Evolutionary conservation across 257 asterid species (phyloP).

Genomic region (Paraleonurus japonicus): DNA sequence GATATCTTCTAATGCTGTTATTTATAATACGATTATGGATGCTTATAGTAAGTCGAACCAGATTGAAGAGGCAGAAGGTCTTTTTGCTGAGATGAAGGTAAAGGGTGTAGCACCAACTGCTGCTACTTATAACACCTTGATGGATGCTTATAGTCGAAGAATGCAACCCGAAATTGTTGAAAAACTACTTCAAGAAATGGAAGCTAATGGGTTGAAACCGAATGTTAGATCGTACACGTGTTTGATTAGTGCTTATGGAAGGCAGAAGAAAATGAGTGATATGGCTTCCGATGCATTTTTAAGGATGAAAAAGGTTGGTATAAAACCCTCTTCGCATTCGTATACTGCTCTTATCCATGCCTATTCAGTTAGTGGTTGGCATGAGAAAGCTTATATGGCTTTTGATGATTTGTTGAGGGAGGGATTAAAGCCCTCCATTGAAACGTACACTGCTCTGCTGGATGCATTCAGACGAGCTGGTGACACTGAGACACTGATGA

Average conservation of each 20-base stretch:
- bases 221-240: constrained; percentile 86
- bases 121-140: constrained; percentile 71
- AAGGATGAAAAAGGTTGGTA: constrained; percentile 78
- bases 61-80: constrained; percentile 88
- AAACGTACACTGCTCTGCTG: constrained; percentile 80
- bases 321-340: constrained; percentile 80
- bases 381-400: constrained; percentile 71
- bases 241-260: constrained; percentile 86
- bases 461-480: constrained; percentile 89
- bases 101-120: constrained; percentile 66
- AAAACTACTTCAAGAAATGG: constrained; percentile 77
- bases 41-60: constrained; percentile 73
- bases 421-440: constrained; percentile 71
- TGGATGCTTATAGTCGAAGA: constrained; percentile 90
- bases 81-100: constrained; percentile 78
- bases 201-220: constrained; percentile 58
- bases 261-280: constrained; percentile 76
- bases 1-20: constrained; percentile 64
- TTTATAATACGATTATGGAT: constrained; percentile 83
- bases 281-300: constrained; percentile 87
- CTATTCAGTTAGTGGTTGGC: constrained; percentile 72
- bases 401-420: constrained; percentile 76
- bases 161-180: constrained; percentile 85
- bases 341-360: constrained; percentile 94
- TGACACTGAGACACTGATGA: constrained; percentile 75